Conservation (phyloP, 495 filamentous ascomycete species). For the Penicillium maclennaniae region DNA sequence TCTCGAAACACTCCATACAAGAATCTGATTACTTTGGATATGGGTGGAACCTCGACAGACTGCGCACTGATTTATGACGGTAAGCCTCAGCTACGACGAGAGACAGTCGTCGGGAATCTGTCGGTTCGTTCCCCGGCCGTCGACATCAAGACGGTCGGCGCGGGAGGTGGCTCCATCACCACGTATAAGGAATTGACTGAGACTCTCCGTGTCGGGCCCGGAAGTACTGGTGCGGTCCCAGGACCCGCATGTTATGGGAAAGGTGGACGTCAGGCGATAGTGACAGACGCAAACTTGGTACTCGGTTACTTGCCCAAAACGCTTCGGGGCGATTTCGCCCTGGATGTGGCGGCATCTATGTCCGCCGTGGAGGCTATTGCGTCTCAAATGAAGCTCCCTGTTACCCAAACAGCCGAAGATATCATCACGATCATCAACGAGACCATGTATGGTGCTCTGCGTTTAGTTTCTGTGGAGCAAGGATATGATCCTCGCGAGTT, state of each 20-base stretch:
- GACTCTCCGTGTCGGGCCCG: constrained; percentile 46
- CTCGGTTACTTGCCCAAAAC: constrained; percentile 46
- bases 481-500: constrained; percentile 51
- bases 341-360: constrained; percentile 38
- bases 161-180: constrained; percentile 47
- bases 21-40: constrained; percentile 49
- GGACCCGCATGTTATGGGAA: constrained; percentile 50
- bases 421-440: constrained; percentile 49
- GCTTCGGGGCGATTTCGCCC: constrained; percentile 40
- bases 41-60: constrained; percentile 51
- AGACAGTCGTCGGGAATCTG: constrained; percentile 42
- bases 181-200: constrained; percentile 45
- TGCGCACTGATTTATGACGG: constrained; percentile 45
- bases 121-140: constrained; percentile 48
- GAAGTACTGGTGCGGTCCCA: constrained; percentile 45
- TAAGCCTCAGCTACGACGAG: constrained; percentile 43
- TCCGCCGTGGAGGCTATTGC: constrained; percentile 39
- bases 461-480: constrained; percentile 49
- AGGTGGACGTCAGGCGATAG: constrained; percentile 41
- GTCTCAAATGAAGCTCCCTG: constrained; percentile 37
- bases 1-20: constrained; percentile 44
- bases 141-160: constrained; percentile 48
- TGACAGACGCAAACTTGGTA: constrained; percentile 49
- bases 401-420: constrained; percentile 43
- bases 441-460: constrained; percentile 49